Percentiles rank a stretch among this genome's conserved stretches.
These are phyloP conservation scores for Austroboletus novae-zelandiae DNA, from an alignment of 1,284 basidiomycete species.

Conservation along the genomic window DNA sequence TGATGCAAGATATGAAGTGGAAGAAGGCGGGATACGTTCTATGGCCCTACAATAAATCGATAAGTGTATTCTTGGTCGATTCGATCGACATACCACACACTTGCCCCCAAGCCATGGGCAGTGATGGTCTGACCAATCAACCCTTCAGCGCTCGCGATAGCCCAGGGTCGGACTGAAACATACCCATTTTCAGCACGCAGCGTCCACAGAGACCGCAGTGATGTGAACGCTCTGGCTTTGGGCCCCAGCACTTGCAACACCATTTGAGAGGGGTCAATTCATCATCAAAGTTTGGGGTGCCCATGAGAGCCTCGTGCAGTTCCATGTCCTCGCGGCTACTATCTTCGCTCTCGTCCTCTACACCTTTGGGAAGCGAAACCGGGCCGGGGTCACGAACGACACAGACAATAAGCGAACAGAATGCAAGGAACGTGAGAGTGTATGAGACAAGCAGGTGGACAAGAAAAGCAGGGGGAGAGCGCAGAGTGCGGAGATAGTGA, in stretches of 20 bases:
- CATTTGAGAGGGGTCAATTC: constrained; percentile 57
- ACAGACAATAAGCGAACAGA: constrained; percentile 70
- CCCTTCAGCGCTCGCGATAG: constrained; percentile 8
- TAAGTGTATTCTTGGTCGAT: neutral
- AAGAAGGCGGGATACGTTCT: constrained; percentile 85
- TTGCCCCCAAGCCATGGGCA: constrained; percentile 82
- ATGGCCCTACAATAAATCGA: constrained; percentile 55
- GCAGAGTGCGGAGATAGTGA: constrained; percentile 57
- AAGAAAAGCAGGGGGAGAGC: constrained; percentile 45
- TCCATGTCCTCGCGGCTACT: constrained; percentile 48
- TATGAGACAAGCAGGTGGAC: constrained; percentile 58
- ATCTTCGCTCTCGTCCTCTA: constrained; percentile 27
- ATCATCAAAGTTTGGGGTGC: constrained; percentile 44
- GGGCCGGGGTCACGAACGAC: constrained; percentile 72
- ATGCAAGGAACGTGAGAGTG: constrained; percentile 60
- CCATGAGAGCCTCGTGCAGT: constrained; percentile 59
- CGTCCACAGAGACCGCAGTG: constrained; percentile 77
- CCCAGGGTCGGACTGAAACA: constrained; percentile 19
- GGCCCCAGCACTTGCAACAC: constrained; percentile 75
- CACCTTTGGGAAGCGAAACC: constrained; percentile 38
- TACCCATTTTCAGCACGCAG: constrained; percentile 86
- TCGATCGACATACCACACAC: constrained; percentile 62
- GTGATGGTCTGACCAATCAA: constrained; percentile 68
- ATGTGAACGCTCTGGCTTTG: constrained; percentile 82
- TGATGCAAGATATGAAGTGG: constrained; percentile 73